A percentile compares a stretch with the other conserved stretches of the same genome.
Conservation (phyloP, 768 basidiomycete species). For the Psilocybe tampanensis region DNA sequence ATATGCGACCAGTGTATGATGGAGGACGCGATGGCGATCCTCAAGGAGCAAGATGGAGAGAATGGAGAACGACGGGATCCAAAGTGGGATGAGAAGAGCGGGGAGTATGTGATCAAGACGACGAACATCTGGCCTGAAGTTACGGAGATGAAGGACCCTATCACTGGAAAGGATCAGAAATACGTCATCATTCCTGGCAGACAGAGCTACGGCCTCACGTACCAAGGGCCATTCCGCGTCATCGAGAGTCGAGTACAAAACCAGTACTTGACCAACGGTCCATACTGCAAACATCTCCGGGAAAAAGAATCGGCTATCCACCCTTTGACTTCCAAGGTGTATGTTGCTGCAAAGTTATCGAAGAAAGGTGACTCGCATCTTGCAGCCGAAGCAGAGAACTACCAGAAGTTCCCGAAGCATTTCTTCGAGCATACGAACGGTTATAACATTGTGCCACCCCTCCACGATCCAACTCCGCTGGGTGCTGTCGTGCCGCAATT, state of each 20-base stretch:
- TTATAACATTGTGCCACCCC: constrained; percentile 42
- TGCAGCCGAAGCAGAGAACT: constrained; percentile 41
- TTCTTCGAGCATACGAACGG: constrained; percentile 55
- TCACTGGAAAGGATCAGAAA: neutral
- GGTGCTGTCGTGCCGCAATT: constrained; percentile 61
- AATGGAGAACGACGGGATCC: constrained; percentile 15
- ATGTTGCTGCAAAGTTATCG: constrained; percentile 50
- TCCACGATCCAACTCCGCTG: constrained; percentile 47
- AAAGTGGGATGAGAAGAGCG: constrained; percentile 9
- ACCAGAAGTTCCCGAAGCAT: constrained; percentile 45
- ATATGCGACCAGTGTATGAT: constrained; percentile 43
- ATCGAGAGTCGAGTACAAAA: constrained; percentile 28
- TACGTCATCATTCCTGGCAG: constrained; percentile 7
- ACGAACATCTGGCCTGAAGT: neutral
- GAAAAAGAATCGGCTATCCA: constrained; percentile 9
- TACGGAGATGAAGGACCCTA: constrained; percentile 7
- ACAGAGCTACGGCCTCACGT: constrained; percentile 1
- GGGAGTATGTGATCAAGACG: constrained; percentile 5
- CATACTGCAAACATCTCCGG: constrained; percentile 33
- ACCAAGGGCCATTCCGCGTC: constrained; percentile 27
- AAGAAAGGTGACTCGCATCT: constrained; percentile 39
- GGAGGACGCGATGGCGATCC: constrained; percentile 24
- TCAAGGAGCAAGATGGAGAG: constrained; percentile 29
- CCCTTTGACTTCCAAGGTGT: constrained; percentile 39
- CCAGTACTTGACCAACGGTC: constrained; percentile 30